These are phyloP conservation scores for Malus orientalis DNA, from an alignment of 306 rosid species.

Conservation along the genomic window DNA sequence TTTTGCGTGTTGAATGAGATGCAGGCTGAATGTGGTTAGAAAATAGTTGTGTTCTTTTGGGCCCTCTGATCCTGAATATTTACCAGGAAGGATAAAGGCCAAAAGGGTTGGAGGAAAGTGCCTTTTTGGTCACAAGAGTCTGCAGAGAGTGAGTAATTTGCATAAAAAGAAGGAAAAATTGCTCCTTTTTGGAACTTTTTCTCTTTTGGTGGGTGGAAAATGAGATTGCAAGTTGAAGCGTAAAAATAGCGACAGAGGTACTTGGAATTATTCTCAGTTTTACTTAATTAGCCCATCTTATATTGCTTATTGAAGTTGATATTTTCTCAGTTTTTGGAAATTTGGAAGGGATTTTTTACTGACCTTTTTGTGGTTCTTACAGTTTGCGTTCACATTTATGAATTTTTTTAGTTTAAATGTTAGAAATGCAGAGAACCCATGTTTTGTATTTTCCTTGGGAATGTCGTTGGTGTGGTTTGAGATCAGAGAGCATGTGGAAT, in stretches of 20 bases:
- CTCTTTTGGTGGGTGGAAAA: neutral
- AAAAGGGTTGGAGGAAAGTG: neutral
- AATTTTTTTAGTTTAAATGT: neutral
- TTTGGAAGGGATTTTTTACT: neutral
- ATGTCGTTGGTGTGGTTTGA: neutral
- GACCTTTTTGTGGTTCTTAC: neutral
- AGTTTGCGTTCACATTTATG: conserved; percentile 6
- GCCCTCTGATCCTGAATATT: neutral
- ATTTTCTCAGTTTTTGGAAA: conserved; percentile 2
- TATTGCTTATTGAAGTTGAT: neutral
- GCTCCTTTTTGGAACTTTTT: neutral
- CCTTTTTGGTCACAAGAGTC: neutral
- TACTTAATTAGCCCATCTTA: neutral
- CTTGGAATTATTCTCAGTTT: neutral
- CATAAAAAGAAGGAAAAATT: neutral
- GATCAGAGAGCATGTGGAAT: conserved; percentile 1
- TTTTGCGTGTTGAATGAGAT: neutral
- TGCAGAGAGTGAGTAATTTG: neutral
- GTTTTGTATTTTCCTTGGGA: neutral
- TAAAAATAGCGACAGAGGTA: neutral
- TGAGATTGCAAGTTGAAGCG: neutral
- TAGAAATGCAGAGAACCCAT: neutral
- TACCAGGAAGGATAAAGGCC: neutral
- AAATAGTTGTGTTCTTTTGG: neutral
- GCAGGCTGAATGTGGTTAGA: conserved; percentile 1